Conservation (phyloP, 2,329 filamentous ascomycete genomes). For the Madurella fahalii region DNA sequence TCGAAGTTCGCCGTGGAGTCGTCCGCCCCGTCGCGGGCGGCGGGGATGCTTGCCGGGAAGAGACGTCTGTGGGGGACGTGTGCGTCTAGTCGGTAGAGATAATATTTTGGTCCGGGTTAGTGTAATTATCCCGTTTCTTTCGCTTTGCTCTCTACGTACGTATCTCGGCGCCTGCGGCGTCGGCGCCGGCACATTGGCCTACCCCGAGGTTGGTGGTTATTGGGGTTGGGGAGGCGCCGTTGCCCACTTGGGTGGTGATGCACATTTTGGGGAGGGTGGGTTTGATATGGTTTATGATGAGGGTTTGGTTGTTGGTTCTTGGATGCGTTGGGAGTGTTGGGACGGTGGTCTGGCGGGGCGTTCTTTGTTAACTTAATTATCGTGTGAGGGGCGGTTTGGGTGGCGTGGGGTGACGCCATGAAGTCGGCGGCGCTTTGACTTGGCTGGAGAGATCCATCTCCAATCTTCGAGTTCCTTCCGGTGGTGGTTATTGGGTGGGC, state of each 20-base stretch:
- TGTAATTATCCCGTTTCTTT: no score
- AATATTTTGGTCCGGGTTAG: background rate
- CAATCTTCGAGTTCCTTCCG: background rate
- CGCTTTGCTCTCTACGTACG: no score
- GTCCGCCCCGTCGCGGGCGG: slow-evolving; percentile 2
- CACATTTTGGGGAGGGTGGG: background rate
- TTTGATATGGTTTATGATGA: background rate
- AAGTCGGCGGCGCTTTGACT: background rate
- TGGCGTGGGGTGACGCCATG: background rate
- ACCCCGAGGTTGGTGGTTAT: slow-evolving; percentile 10
- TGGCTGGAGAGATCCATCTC: background rate
- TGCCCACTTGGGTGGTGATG: background rate
- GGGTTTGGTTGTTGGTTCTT: background rate
- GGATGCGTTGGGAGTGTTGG: background rate
- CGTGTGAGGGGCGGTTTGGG: background rate
- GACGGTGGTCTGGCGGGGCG: background rate
- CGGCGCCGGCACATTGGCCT: slow-evolving; percentile 7
- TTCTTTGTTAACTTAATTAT: background rate
- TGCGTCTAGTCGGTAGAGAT: background rate
- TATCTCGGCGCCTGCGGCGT: slow-evolving; percentile 6
- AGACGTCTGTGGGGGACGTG: background rate
- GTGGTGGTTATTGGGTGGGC: background rate
- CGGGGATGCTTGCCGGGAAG: background rate
- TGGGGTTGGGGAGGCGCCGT: background rate
- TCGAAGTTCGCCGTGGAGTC: slow-evolving; percentile 3